Base-by-base conservation (phyloP, 2,329 filamentous ascomycete species). In the Diaporthe australafricana region DNA sequence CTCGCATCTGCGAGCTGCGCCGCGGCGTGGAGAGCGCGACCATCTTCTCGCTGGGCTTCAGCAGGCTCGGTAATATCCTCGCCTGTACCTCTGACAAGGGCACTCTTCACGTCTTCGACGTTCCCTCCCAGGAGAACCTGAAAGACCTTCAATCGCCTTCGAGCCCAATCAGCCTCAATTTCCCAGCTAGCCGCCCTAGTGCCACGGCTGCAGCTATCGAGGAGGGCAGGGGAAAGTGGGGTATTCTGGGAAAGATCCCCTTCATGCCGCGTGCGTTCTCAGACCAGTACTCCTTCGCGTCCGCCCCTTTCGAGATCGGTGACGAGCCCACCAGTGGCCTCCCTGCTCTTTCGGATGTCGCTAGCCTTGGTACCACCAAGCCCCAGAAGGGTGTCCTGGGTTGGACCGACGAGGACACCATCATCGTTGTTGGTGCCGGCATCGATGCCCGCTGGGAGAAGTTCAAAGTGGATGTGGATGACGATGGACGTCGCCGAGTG, bases 61-160 rank as follows among this genome's bases (percentile, higher is more conserved):
- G 94, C 25, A 95, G 95, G 0, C 91, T 91, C 0, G 93, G 93
- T 66, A 89, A 88, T 53, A 88, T 95, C 79, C 87, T 98, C 14
- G 96, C 96, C 32, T 96, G 95, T 74, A 98, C 96, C 1, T 98
- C 95, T 1, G 96, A 99, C 85, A 99, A 98, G 83, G 95, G 94
- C 7, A 99, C 95, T 0, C 87, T 99, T 14, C 96, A 99, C 82
- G 89, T 99, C 47, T 99, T 98, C 79, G 95, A 98, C 78, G 87
- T 98, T 1, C 92, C 92, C 5, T 87, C 89, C 72, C 84, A 86
- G 11, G 85, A 84, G 65, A 84, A 83, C 74, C 80, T 82, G 53
- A n/a, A 71, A 72, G 56, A 78, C 50, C 68, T 76, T 69, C 70
- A 72, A 52, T 67, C 73, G 42, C 48, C 60, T 55, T 69, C 67